These are phyloP conservation scores for Malus sieversii DNA, from an alignment of 306 rosid genomes.

Conservation along the genomic window DNA sequence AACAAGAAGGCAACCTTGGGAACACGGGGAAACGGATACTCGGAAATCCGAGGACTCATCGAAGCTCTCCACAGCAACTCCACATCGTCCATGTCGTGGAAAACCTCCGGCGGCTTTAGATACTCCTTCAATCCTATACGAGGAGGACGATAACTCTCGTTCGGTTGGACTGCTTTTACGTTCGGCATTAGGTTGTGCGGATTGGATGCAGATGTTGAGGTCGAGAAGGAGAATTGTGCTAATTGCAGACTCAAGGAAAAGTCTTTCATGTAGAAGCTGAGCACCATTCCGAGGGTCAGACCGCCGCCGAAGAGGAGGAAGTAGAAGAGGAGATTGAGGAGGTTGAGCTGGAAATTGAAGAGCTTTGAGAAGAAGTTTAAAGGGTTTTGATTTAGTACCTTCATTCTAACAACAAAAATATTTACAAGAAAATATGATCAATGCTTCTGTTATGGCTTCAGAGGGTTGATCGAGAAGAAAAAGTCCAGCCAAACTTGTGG, in stretches of 20 bases:
- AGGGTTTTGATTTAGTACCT: constrained; percentile 9
- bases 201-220: constrained; percentile 20
- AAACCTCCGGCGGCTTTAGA: constrained; percentile 36
- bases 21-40: constrained; percentile 50
- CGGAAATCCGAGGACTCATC: constrained; percentile 33
- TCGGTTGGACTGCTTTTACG: not conserved
- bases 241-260: constrained; percentile 49
- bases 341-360: constrained; percentile 31
- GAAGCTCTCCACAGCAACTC: constrained; percentile 90
- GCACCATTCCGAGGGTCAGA: constrained; percentile 45
- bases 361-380: constrained; percentile 32
- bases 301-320: constrained; percentile 49
- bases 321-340: constrained; percentile 34
- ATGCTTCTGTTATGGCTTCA: not conserved
- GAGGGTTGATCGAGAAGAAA: not conserved
- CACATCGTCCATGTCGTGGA: constrained; percentile 61
- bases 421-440: not conserved
- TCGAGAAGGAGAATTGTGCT: constrained; percentile 40
- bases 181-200: not conserved
- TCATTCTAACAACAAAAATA: not conserved
- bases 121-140: constrained; percentile 44
- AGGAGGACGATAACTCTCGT: not conserved
- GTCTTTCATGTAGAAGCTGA: constrained; percentile 36
- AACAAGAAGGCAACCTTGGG: constrained; percentile 87
- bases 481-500: not conserved